These are phyloP conservation scores for Ceriops decandra DNA, from an alignment of 345 rosid genomes.

Conservation along the genomic window DNA sequence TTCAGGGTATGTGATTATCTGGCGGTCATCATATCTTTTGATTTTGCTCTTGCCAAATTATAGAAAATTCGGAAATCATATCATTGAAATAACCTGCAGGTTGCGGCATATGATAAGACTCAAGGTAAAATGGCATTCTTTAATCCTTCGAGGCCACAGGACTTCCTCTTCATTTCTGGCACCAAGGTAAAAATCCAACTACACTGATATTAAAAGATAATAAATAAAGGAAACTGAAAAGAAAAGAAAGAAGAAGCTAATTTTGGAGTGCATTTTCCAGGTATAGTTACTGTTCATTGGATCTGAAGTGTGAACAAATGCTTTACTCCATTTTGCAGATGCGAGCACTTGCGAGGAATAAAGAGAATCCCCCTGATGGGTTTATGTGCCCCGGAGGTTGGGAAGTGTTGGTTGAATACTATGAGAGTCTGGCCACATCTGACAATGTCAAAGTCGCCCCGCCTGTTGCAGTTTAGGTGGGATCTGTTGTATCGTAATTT, in stretches of 20 bases:
- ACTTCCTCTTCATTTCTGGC: conserved; percentile 92
- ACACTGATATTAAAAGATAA: no score
- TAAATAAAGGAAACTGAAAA: no score
- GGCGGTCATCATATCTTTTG: background rate
- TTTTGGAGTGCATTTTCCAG: background rate
- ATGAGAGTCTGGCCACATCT: conserved; percentile 57
- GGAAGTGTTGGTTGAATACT: conserved; percentile 87
- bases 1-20: conserved; percentile 56
- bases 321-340: conserved; percentile 45
- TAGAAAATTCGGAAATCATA: background rate
- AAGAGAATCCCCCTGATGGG: conserved; percentile 90
- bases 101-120: conserved; percentile 91
- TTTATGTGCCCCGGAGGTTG: conserved; percentile 99
- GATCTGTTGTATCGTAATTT: conserved; percentile 21
- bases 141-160: conserved; percentile 84
- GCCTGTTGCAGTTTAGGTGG: conserved; percentile 55
- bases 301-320: background rate
- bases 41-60: background rate
- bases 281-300: background rate
- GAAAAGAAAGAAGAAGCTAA: no score
- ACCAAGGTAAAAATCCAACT: conserved; percentile 58
- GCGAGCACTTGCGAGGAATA: conserved; percentile 89
- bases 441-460: conserved; percentile 50
- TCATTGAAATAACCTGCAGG: conserved; percentile 38
- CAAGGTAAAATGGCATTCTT: conserved; percentile 99